These are phyloP conservation scores for Pichia sp. DNA, from an alignment of 1,139 yeast species.

Conservation along the genomic window DNA sequence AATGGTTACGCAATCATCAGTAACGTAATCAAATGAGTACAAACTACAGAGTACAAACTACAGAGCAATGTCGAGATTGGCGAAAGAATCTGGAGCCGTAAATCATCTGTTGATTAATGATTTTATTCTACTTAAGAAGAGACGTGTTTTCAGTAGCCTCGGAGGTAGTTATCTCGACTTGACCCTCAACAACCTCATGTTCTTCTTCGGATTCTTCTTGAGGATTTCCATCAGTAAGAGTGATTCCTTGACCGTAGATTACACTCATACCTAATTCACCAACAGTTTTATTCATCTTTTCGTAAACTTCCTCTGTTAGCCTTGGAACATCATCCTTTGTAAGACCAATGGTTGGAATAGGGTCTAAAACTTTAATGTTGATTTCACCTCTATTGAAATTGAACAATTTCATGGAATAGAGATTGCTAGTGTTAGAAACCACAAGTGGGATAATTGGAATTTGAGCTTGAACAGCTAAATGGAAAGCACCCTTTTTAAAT, in stretches of 20 bases:
- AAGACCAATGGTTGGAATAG: constrained; percentile 50
- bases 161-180: not conserved
- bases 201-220: constrained; percentile 6
- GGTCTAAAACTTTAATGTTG: constrained; percentile 57
- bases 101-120: not conserved
- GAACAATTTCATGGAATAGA: constrained; percentile 52
- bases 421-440: constrained; percentile 72
- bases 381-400: constrained; percentile 58
- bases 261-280: constrained; percentile 34
- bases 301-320: constrained; percentile 32
- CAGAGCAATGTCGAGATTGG: not conserved
- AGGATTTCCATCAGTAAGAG: not conserved
- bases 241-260: constrained; percentile 17
- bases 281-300: constrained; percentile 31
- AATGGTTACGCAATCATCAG: too few relatives aligned
- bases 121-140: constrained; percentile 7
- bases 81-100: not conserved
- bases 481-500: constrained; percentile 97
- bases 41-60: not conserved
- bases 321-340: constrained; percentile 51
- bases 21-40: too few relatives aligned
- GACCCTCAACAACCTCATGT: constrained; percentile 1
- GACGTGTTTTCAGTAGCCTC: constrained; percentile 12
- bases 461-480: constrained; percentile 86
- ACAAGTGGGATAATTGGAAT: constrained; percentile 86